Base-by-base conservation (phyloP, 1,284 basidiomycete genomes). In the Pholiota adiposa region DNA sequence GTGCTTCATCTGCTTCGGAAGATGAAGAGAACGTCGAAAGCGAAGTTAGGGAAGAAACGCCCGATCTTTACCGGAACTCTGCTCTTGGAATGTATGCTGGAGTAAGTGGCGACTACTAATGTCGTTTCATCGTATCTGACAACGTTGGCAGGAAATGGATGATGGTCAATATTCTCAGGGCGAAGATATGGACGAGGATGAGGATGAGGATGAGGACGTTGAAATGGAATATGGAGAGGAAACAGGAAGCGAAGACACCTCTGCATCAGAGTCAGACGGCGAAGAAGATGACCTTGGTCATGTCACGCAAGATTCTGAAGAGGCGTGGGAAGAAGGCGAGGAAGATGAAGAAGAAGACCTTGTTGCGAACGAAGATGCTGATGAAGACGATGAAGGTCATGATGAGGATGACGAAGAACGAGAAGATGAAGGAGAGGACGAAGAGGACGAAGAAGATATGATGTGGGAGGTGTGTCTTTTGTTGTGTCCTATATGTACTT, bases 51-150 rank as follows among this genome's bases (percentile, higher is more conserved):
- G 91, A 93, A 69, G 94, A 93, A 70, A 94, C 94, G 0, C 93
- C 94, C 6, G 94, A 99, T 75, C 79, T 99, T 21, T 99, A 99
- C 76, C 90, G 97, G 60, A 97, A 97, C 75, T 99, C 97, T 0
- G 93, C 95, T 4, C 83, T 99, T 40, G 97, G 97, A 67, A 96
- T 99, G 95, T 94, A 91, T 71, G 89, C 87, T 67, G 94, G 92
- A 41, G 91, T 93, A 78, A 77, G 91, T 82, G 44, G 44, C 12
- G 19, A 27, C 41, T 16, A 18, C 2, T 21, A 31, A 14, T 31
- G 31, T 51, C 48, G 23, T 33, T 29, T 3, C 23, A 18, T 21
- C 38, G 33, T 63, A 66, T 43, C 62, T 62, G 38, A 65, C 51
- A 58, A 31, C 41, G 25, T 60, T 55, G 61, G 31, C 63, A 94